These are phyloP conservation scores for Dothiorella sarmentorum DNA, from an alignment of 2,329 filamentous ascomycete genomes.

Conservation along the genomic window DNA sequence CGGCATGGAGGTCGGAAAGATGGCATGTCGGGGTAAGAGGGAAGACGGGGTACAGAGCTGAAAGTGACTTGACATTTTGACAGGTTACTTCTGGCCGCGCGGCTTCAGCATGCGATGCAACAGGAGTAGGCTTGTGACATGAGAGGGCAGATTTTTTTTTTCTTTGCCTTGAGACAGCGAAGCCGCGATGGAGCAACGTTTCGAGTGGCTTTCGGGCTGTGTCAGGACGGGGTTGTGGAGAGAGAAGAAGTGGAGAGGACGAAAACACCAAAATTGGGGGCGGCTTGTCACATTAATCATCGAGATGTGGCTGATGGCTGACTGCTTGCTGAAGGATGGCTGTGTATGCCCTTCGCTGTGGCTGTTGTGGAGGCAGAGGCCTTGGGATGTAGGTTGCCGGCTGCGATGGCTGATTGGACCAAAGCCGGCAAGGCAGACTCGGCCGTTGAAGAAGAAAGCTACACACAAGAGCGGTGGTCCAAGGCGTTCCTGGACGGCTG, in stretches of 20 bases:
- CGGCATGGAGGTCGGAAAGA: background rate
- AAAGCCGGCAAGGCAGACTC: slow-evolving; percentile 1
- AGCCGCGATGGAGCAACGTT: too few species aligned
- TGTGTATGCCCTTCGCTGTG: too few species aligned
- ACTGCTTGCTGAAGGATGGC: too few species aligned
- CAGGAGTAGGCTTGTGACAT: background rate
- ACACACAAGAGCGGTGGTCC: too few species aligned
- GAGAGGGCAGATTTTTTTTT: background rate
- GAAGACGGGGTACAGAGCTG: background rate
- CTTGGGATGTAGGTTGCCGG: background rate
- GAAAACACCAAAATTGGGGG: too few species aligned
- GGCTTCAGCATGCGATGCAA: background rate
- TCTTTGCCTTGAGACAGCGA: background rate
- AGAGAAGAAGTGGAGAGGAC: background rate
- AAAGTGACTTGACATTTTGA: background rate
- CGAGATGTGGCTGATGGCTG: slow-evolving; percentile 9
- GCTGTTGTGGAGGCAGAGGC: background rate
- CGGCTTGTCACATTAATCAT: too few species aligned
- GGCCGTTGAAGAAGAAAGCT: too few species aligned
- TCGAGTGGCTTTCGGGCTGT: background rate
- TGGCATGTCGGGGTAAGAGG: background rate
- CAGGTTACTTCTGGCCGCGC: background rate
- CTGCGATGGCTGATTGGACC: background rate
- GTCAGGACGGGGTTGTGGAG: background rate
- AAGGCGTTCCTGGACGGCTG: background rate